Conservation (phyloP, 129 eudicot species). For the Flaveria trinervia region DNA sequence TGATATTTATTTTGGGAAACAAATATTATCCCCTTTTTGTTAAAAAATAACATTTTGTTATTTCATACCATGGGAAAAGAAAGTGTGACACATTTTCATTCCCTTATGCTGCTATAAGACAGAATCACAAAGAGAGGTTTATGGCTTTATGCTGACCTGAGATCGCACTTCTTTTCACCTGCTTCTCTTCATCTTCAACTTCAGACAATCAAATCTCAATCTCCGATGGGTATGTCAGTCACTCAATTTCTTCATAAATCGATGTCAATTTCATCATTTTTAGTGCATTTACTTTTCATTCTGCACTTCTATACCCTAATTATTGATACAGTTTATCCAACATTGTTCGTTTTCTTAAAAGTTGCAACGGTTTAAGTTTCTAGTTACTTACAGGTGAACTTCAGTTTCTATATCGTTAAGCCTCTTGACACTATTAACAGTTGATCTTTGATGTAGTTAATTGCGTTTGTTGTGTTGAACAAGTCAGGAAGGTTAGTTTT, state of each 20-base stretch:
- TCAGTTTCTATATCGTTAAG: not conserved
- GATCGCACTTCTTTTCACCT: conserved; percentile 33
- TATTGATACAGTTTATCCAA: not conserved
- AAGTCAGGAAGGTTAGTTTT: not conserved
- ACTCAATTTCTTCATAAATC: conserved; percentile 12
- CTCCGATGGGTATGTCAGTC: conserved; percentile 32
- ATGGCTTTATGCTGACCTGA: conserved; percentile 33
- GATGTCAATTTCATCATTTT: not conserved
- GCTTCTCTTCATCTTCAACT: conserved; percentile 13
- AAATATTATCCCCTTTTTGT: not conserved
- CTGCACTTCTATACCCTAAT: conserved; percentile 35
- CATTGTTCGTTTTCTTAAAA: conserved; percentile 17
- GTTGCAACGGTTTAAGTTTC: conserved; percentile 19
- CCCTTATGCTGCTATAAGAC: conserved; percentile 24
- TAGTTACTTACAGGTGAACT: not conserved
- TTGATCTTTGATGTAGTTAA: not conserved
- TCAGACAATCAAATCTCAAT: conserved; percentile 17
- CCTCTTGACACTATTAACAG: not conserved
- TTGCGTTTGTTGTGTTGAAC: not conserved
- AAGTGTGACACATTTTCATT: not conserved
- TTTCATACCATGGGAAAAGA: not conserved
- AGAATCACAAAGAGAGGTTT: conserved; percentile 23
- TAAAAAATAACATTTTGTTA: not conserved
- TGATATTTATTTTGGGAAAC: not conserved
- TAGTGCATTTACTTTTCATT: not conserved